Base-by-base conservation (phyloP, 192 early-diverging fungal genomes). In the Backusella circina region DNA sequence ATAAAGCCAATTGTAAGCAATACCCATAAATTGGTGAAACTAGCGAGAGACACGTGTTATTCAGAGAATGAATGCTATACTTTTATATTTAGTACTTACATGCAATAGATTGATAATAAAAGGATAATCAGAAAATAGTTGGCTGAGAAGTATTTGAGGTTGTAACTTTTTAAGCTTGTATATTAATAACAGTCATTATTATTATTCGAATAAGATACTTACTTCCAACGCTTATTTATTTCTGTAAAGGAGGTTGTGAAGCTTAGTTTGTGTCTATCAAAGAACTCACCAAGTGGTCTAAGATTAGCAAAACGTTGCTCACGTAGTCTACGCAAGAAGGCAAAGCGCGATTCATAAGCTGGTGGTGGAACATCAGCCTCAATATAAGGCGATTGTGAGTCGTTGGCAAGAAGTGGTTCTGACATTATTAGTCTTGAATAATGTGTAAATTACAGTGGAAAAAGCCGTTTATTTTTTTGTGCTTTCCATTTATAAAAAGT, bases 71-170 rank as follows among this genome's bases (percentile, higher is more conserved):
- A 4, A 28, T 2, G 9, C n/a, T n/a, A n/a, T 15, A 57, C 36
- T 32, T 47, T 50, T 50, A 7, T 47, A 47, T 47, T 41, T 47
- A 36, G 10, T 0, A 82, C 79, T 79, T 84, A 89, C 86, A 90
- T 16, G 38, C 83, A 84, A 79, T 89, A 90, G 26, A 87, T 75
- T 2, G 82, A 75, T 31, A 90, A 81, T 41, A 76, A 84, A n/a
- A 89, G 32, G 69, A 90, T 75, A 33, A 90, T 84, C 39, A 90
- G 12, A 64, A 88, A 79, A 73, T 90, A 90, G 75, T 90, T 90
- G 36, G 82, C 84, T 65, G 89, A 87, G 72, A 87, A 90, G 44
- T 90, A 86, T 37, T 76, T 78, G 23, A 90, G 73, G 70, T 90
- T 90, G 67, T 89, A 88, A 71, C 84, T 88, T 77, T 5, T 41